These are phyloP conservation scores for Talinum fruticosum DNA, from an alignment of 148 eudicot species.

Conservation along the genomic window DNA sequence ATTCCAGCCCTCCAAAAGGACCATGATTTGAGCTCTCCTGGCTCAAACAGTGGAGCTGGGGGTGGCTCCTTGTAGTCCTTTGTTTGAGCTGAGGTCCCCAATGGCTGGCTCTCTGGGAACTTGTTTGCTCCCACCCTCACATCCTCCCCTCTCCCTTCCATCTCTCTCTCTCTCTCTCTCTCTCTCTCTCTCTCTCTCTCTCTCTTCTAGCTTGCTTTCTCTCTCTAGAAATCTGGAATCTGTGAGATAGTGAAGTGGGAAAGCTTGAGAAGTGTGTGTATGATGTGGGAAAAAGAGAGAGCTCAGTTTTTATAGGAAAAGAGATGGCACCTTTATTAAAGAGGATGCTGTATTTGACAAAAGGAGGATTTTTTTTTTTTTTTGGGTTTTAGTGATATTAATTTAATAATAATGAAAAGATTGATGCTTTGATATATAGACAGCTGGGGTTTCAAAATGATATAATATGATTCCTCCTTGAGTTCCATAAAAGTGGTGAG, in stretches of 20 bases:
- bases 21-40: constrained; percentile 46
- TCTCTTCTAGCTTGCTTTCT: not conserved
- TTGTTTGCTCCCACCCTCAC: constrained; percentile 45
- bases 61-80: constrained; percentile 51
- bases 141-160: constrained; percentile 45
- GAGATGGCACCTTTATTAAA: not conserved
- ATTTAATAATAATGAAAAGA: not conserved
- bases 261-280: not conserved
- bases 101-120: constrained; percentile 37
- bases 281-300: too few relatives aligned
- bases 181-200: too few relatives aligned
- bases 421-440: constrained; percentile 7
- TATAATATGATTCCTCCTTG: not conserved
- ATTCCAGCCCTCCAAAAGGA: constrained; percentile 52
- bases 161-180: constrained; percentile 19
- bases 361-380: not conserved
- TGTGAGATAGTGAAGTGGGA: not conserved
- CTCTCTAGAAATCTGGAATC: not conserved
- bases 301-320: constrained; percentile 8
- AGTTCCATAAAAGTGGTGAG: not conserved
- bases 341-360: not conserved
- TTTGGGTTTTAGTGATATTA: not conserved
- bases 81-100: constrained; percentile 41
- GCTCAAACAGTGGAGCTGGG: constrained; percentile 44
- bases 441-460: not conserved